A percentile compares a stretch with the other conserved stretches of the same genome.
phyloP scores from a whole-genome alignment of 768 basidiomycete species.

The Grammothele lineata region DNA sequence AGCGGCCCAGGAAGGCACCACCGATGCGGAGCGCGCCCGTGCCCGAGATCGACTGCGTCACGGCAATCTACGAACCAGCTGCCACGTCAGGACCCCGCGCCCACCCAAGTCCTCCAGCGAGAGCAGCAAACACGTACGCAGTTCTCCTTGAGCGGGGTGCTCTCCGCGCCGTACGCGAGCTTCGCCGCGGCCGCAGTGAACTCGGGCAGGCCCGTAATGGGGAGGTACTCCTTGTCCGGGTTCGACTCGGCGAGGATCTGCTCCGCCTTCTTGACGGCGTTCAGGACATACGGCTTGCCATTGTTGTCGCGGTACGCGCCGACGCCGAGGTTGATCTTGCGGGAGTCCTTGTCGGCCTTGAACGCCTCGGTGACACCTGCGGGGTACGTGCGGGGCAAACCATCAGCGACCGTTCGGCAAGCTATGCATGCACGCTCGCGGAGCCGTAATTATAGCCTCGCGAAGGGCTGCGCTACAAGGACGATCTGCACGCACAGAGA shows the following conservation, averaged over 20 bases:
- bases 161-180: slow-evolving; percentile 87
- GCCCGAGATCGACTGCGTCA: slow-evolving; percentile 94
- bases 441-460: too few relatives aligned
- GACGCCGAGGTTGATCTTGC: slow-evolving; percentile 97
- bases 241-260: slow-evolving; percentile 58
- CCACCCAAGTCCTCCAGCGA: not conserved
- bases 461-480: too few relatives aligned
- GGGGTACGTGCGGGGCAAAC: not conserved
- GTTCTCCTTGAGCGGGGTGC: slow-evolving; percentile 63
- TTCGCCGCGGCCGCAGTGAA: slow-evolving; percentile 86
- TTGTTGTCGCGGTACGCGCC: slow-evolving; percentile 93
- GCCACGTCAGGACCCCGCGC: slow-evolving; percentile 3
- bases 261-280: slow-evolving; percentile 89
- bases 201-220: slow-evolving; percentile 85
- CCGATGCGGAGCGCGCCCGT: slow-evolving; percentile 97
- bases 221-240: slow-evolving; percentile 93
- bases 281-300: slow-evolving; percentile 93
- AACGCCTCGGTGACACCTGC: slow-evolving; percentile 92
- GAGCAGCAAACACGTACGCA: slow-evolving; percentile 45
- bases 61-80: slow-evolving; percentile 53
- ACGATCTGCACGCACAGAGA: too few relatives aligned
- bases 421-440: too few relatives aligned
- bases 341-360: slow-evolving; percentile 88
- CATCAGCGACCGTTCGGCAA: too few relatives aligned
- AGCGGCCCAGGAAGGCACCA: slow-evolving; percentile 84